Evolutionary conservation across 169 alveolate species (phyloP), one percentile per base, ranked within the genome.

Genomic region (Plasmodium billcollinsi): DNA sequence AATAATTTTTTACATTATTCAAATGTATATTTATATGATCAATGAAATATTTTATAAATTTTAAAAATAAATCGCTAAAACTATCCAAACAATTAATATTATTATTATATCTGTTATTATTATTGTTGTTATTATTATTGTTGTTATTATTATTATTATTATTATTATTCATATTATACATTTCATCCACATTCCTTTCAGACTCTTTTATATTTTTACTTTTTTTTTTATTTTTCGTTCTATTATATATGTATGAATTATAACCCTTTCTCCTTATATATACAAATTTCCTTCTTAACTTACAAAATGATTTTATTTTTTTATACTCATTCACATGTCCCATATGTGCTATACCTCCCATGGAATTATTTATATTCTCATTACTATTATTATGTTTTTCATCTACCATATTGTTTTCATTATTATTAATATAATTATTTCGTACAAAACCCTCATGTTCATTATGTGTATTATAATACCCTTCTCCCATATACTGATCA

Each of bases 301-400:
- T 76, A 69, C 74, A 76, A 65, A 76, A 76, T 47, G 24, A 73
- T 45, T 65, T 76, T 39, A 76, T 39, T 21, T 76, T 65, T 39
- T 45, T 74, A 24, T 8, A n/a, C 20, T 74, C 49, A 29, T 15
- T 33, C 62, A 43, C 66, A 66, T 47, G 43, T 15, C 6, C 65
- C 33, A 3, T 49, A 5, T 21, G 12, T 11, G 56, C 52, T 72
- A 33, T 2, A 24, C 69, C 14, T n/a, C 52, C n/a, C 6, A 14
- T 54, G 47, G 9, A 47, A 45, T 39, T 45, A 20, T 58, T 24
- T 15, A 9, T 15, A 21, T 39, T 52, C 4, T 58, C 39, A 43
- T n/a, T 9, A 14, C 72, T n/a, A 15, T 39, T 47, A 20, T 11
- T 1, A 6, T 24, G 21, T 14, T 4, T n/a, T 12, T 11, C 26